These are phyloP conservation scores for Aspergillus sp. DNA, from an alignment of 2,329 filamentous ascomycete genomes.

Conservation along the genomic window DNA sequence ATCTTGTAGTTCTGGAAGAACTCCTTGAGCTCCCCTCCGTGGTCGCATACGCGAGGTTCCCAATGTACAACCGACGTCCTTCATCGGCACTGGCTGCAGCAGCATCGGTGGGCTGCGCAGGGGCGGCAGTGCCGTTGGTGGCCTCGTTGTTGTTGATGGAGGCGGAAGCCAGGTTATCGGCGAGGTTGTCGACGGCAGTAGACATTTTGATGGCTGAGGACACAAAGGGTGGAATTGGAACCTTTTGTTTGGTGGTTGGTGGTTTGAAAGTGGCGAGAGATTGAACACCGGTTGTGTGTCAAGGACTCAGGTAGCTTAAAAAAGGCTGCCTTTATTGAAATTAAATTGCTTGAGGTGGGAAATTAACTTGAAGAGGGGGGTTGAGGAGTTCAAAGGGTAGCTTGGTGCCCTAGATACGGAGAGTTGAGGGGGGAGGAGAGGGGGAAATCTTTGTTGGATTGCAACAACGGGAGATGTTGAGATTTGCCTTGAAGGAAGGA, in stretches of 20 bases:
- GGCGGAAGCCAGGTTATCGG: conserved; percentile 63
- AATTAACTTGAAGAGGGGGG: conserved; percentile 56
- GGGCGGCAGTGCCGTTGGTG: conserved; percentile 57
- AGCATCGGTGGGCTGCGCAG: conserved; percentile 72
- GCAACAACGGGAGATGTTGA: no score
- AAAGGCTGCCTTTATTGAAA: conserved; percentile 9
- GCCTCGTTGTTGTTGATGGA: conserved; percentile 59
- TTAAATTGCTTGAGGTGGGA: conserved; percentile 18
- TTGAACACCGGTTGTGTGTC: conserved; percentile 24
- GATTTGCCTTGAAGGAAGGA: no score
- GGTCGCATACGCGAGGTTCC: conserved; percentile 99
- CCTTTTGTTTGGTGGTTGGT: conserved; percentile 3
- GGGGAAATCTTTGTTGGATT: conserved; percentile 1
- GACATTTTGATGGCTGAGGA: conserved; percentile 67
- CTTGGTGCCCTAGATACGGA: conserved; percentile 77
- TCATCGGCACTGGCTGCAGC: conserved; percentile 96
- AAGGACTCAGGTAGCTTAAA: conserved; percentile 61
- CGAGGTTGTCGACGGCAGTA: conserved; percentile 67
- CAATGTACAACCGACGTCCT: conserved; percentile 98
- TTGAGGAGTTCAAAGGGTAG: conserved; percentile 63
- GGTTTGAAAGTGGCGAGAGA: background rate
- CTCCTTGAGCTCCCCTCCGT: conserved; percentile 99
- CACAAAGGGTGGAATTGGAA: conserved; percentile 21
- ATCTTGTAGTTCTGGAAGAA: conserved; percentile 99
- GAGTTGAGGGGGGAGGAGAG: conserved; percentile 17